phyloP scores from a whole-genome alignment of 1,284 basidiomycete genomes.

The Trametes polyzona region DNA sequence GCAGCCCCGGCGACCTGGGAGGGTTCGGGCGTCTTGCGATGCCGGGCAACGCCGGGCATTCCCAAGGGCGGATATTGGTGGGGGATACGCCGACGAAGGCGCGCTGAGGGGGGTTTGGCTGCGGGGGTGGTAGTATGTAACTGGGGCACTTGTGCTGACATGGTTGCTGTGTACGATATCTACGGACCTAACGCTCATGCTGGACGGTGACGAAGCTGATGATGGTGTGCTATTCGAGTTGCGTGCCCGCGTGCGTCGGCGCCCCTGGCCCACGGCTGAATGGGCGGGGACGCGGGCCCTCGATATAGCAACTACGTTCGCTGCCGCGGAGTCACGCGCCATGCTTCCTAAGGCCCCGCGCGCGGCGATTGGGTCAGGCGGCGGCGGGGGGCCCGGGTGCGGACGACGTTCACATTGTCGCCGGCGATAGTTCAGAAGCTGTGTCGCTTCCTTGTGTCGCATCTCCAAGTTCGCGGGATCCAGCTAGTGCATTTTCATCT shows the following conservation, averaged over 20 bases:
- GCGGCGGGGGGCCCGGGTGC: slow-evolving; percentile 3
- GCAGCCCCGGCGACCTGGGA: slow-evolving; percentile 18
- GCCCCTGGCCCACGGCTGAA: too few relatives aligned
- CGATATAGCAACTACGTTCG: slow-evolving; percentile 13
- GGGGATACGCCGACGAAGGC: slow-evolving; percentile 33
- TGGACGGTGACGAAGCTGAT: background rate
- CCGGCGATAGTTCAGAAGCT: slow-evolving; percentile 9
- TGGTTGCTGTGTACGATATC: background rate
- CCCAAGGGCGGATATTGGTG: slow-evolving; percentile 20
- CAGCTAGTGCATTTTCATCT: too few relatives aligned
- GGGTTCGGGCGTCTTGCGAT: slow-evolving; percentile 10
- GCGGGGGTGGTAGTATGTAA: background rate
- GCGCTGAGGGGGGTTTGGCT: slow-evolving; percentile 3
- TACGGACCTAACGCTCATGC: background rate
- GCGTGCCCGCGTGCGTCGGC: background rate
- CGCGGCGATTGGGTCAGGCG: background rate
- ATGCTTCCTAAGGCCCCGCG: background rate
- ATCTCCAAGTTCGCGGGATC: slow-evolving; percentile 1
- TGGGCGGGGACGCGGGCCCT: background rate
- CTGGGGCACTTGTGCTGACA: background rate
- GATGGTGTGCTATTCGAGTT: background rate
- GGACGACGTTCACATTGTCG: background rate
- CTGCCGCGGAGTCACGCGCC: slow-evolving; percentile 14
- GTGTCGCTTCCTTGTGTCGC: slow-evolving; percentile 9
- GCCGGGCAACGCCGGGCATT: background rate